Base-by-base conservation (phyloP, 208 protist genomes). In the Endotrypanum monterogeii region DNA sequence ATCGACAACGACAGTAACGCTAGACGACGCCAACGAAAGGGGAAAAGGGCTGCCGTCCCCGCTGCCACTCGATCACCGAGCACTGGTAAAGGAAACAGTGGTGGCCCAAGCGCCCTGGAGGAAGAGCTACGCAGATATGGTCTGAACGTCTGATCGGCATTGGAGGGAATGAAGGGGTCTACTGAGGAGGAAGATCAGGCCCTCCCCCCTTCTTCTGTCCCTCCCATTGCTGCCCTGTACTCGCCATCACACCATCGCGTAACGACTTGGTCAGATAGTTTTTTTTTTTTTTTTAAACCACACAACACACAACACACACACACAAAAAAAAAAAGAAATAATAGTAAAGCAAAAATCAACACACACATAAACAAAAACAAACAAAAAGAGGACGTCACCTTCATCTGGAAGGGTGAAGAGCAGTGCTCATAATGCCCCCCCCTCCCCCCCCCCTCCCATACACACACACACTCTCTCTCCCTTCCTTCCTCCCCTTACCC, bases 91-190 rank as follows among this genome's bases (percentile, higher is more conserved):
- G 48, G 68, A 63, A 73, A 79, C 52, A 66, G 67, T 23, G 16
- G 76, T 44, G 55, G 76, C 16, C 30, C 35, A 14, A 77, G 54
- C 30, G 48, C 37, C 3, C 58, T 76, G 41, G 66, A 72, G 32
- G 65, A 63, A 32, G 76, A 80, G 48, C 44, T 80, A n/a, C 55
- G 76, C 5, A 80, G 60, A n/a, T 46, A 76, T 20, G 70, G 76
- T 14, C 50, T 73, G 35, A 6, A 41, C 46, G 41, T 50, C 28
- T 70, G 41, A 57, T 39, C 50, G 23, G 14, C 25, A 5, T 11
- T 14, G 44, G 16, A 28, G 62, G 18, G 44, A 20, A 39, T 5
- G 32, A 50, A 39, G 37, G 41, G 35, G 8, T 7, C 14, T 41
- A 14, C 25, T 46, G 20, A 63, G 46, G n/a, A 28, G 52, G 23